Base-by-base conservation (phyloP, 2,329 filamentous ascomycete genomes). In the Aureobasidium sp. region DNA sequence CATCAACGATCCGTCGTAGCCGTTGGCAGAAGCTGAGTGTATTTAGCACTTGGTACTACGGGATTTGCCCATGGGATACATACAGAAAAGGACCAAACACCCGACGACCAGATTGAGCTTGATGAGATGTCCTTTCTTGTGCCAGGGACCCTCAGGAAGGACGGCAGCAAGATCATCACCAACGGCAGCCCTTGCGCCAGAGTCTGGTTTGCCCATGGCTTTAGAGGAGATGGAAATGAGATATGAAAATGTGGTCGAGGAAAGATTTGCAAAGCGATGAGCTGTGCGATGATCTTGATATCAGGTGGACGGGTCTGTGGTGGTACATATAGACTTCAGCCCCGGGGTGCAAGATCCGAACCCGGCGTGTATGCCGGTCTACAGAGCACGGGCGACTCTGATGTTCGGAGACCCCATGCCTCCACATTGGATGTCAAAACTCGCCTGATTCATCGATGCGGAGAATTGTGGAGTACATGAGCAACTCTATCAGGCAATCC, bases 1-100 rank as follows among this genome's bases (percentile, higher is more conserved):
- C 69, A 73, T 71, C 55, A 75, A 65, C 1, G 68, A 70, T 7
- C 58, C 48, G 19, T 49, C 45, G 24, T 49, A 44, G 6, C 40
- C 40, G n/a, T 44, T 44, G 7, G 40, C 40, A 11, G 48, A 51
- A 40, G 48, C 47, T 50, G 24, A 11, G 4, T 2, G 19, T 7
- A 16, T 39, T 41, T 6, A 50, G 47, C 16, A 22, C 3, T 21
- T 34, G 59, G 7, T 42, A 55, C 24, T 52, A 25, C 32, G 5
- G 21, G 14, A 14, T 19, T 14, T 17, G 6, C 11, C 51, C n/a
- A n/a, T n/a, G n/a, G n/a, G n/a, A n/a, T 54, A 27, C 60, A 53
- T 35, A 55, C 56, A 60, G 49, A 60, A 59, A 29, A 60, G 38
- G 32, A 54, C 50, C 22, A 55, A 39, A 14, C 29, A 56, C 10